Conservation (phyloP, 1,139 yeast species). For the Debaryomycetaceae sp. region DNA sequence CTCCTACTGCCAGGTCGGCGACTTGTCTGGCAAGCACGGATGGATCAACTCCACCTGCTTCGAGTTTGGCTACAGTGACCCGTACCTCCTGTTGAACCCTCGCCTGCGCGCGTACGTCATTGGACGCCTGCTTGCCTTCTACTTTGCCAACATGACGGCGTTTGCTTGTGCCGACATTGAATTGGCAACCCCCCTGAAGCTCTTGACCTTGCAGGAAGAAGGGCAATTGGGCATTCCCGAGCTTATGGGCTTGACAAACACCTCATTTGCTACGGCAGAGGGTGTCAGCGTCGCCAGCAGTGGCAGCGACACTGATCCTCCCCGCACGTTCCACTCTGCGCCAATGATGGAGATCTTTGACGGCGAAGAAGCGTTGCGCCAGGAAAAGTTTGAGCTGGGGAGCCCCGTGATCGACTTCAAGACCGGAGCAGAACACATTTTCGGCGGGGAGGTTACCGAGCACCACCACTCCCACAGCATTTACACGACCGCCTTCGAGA, state of each 20-base stretch:
- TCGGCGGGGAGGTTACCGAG: not conserved
- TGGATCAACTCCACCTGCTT: conserved; percentile 44
- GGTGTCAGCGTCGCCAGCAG: not conserved
- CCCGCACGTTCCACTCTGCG: not conserved
- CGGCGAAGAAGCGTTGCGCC: conserved; percentile 9
- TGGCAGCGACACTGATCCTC: not conserved
- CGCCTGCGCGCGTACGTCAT: conserved; percentile 38
- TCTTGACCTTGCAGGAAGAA: conserved; percentile 15
- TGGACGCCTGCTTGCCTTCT: conserved; percentile 43
- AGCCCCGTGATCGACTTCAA: not conserved
- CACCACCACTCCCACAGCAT: not conserved
- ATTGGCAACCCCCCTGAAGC: conserved; percentile 16
- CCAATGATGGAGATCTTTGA: conserved; percentile 4
- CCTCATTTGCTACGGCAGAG: not conserved
- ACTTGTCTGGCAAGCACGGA: conserved; percentile 56
- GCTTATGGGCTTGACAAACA: not conserved
- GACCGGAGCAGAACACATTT: conserved; percentile 4
- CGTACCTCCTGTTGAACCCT: conserved; percentile 40
- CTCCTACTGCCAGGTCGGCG: conserved; percentile 48
- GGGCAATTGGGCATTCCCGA: conserved; percentile 3
- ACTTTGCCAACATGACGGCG: conserved; percentile 35
- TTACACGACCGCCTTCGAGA: not conserved
- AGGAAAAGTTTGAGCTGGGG: conserved; percentile 1
- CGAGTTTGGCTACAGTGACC: conserved; percentile 42
- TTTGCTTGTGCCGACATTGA: conserved; percentile 52